Evolutionary conservation across 2,329 filamentous ascomycete species (phyloP), one percentile per base, ranked within the genome.

Genomic region (Fusarium burgessii): DNA sequence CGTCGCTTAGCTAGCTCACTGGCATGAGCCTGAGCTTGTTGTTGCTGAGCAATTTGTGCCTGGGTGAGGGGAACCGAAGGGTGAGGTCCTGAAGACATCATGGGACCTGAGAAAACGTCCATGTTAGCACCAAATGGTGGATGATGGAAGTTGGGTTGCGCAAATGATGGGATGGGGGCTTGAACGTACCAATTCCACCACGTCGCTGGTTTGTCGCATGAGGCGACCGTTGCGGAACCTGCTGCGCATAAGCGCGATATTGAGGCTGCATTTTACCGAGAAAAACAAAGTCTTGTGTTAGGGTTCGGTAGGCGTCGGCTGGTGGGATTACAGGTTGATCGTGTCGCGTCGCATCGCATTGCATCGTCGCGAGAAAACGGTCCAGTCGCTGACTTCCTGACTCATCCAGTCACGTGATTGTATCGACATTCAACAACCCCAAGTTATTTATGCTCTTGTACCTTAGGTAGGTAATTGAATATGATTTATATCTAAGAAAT

Each of bases 1-100:
- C 93, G 90, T 67, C 94, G 90, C 80, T 95, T 94, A 47, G 92
- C 90, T 70, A 89, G 86, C 79, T 93, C 91, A 73, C 85, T 87
- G 46, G 89, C 88, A 71, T 82, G 84, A 27, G 83, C 84, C 64
- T 85, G 83, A 40, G 82, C 81, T 66, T 86, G 85, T 70, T 88
- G 86, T 68, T 88, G 85, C 70, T 83, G 81, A 35, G 79, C 81
- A 64, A 87, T 81, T 74, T 89, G 86, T n/a, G 85, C 84, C 70
- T 85, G 85, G 50, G 86, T 88, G 67, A 88, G 78, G 41, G 85
- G 84, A 43, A 85, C 82, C 40, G 83, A 82, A 55, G 83, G 84
- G 73, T 88, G 86, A 65, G 85, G 84, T 46, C 84, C 84, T 49
- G 84, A 81, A 57, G 85, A 85, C 84, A 88, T 88, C 84, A 88